Evolutionary conservation across 495 filamentous ascomycete species (phyloP).

Genomic region (Letharia lupina): DNA sequence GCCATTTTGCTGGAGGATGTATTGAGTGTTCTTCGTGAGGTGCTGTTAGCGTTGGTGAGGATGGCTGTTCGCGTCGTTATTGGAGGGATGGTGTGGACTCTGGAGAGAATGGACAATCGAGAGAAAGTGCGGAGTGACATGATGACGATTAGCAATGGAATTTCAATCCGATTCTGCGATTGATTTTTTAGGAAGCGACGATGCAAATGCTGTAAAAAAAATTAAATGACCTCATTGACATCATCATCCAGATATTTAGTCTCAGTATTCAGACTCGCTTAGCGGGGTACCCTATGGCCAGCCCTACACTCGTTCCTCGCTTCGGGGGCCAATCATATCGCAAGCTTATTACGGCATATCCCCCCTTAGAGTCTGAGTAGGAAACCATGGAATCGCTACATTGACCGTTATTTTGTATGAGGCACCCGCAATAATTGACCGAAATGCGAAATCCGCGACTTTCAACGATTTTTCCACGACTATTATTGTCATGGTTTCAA

Average conservation of each 20-base stretch:
- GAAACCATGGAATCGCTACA: too few species aligned
- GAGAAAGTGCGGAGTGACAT: not conserved
- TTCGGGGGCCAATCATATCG: too few species aligned
- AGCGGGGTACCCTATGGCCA: too few species aligned
- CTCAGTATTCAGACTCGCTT: too few species aligned
- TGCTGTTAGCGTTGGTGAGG: not conserved
- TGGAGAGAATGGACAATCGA: not conserved
- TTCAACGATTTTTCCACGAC: too few species aligned
- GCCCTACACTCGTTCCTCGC: too few species aligned
- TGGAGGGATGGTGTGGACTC: not conserved
- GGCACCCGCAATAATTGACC: too few species aligned
- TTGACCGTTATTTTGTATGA: too few species aligned
- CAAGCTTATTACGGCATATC: too few species aligned
- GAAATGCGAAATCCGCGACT: too few species aligned
- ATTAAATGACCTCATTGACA: not conserved
- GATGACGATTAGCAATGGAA: not conserved
- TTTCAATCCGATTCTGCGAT: not conserved
- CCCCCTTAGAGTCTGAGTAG: too few species aligned
- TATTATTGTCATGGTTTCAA: too few species aligned
- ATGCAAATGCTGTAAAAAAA: not conserved
- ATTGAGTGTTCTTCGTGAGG: not conserved
- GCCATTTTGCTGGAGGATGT: constrained; percentile 15
- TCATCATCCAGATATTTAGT: not conserved
- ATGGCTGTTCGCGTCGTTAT: not conserved
- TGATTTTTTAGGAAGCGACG: not conserved